A percentile compares a stretch with the other conserved stretches of the same genome.
phyloP scores from a whole-genome alignment of 352 stramenopile species.

The Pythium guiyangense region DNA sequence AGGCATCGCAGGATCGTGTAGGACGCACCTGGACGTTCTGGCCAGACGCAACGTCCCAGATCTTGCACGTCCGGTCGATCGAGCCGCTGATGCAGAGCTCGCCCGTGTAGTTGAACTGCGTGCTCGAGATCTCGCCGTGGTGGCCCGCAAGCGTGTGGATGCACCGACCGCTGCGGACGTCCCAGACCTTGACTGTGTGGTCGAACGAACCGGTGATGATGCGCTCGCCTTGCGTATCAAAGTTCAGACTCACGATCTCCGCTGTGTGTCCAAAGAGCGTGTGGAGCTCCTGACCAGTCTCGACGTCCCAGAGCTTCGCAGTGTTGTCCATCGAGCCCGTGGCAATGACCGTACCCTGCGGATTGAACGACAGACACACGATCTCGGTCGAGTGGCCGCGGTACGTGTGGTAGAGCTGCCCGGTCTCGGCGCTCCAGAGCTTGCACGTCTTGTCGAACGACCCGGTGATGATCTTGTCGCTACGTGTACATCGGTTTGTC shows the following conservation, averaged over 20 bases:
- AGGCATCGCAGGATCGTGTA: too few relatives aligned
- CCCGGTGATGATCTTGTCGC: conserved; percentile 94
- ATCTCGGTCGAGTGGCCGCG: conserved; percentile 94
- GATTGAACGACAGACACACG: conserved; percentile 94
- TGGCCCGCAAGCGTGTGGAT: conserved; percentile 92
- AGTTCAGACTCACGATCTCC: conserved; percentile 94
- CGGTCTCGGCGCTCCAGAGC: conserved; percentile 93
- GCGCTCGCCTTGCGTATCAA: conserved; percentile 89
- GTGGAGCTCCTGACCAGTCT: conserved; percentile 92
- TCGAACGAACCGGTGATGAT: conserved; percentile 96
- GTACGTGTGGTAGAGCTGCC: conserved; percentile 93
- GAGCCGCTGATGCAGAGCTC: conserved; percentile 91
- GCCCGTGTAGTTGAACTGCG: conserved; percentile 93
- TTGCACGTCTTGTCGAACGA: conserved; percentile 97
- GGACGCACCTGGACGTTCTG: conserved; percentile 78
- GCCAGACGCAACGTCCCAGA: conserved; percentile 89
- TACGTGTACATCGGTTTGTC: too few relatives aligned
- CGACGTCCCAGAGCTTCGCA: conserved; percentile 94
- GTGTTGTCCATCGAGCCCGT: conserved; percentile 94
- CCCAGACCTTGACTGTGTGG: conserved; percentile 92
- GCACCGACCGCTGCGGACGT: conserved; percentile 79
- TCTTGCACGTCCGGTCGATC: conserved; percentile 94
- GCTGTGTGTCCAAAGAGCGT: conserved; percentile 92
- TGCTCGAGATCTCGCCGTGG: conserved; percentile 94
- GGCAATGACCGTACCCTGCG: conserved; percentile 89